phyloP scores from a whole-genome alignment of 2,329 filamentous ascomycete species.

The Alternaria sp. region DNA sequence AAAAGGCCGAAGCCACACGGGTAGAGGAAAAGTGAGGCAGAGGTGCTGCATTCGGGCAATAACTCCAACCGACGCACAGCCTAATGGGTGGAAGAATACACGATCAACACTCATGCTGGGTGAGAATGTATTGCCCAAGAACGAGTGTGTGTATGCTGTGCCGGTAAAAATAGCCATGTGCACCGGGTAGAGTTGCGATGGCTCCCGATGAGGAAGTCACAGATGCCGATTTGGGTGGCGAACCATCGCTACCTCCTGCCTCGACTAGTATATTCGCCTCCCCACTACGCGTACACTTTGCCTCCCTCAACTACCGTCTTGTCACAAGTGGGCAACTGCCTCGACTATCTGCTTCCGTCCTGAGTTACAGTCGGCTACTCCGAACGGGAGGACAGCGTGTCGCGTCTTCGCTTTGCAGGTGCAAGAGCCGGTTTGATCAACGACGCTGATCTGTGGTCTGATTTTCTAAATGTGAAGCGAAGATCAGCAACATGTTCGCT shows the following conservation, averaged over 20 bases:
- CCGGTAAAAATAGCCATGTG: conserved; percentile 10
- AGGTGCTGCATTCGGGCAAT: conserved; percentile 1
- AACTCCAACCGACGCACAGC: conserved; percentile 5
- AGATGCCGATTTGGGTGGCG: conserved; percentile 28
- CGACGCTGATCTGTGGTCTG: conserved; percentile 39
- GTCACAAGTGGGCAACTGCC: neutral
- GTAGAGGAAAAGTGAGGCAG: neutral
- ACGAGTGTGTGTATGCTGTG: neutral
- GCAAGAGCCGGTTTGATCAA: conserved; percentile 8
- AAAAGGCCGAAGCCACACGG: neutral
- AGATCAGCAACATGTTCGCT: conserved; percentile 25
- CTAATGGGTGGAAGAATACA: neutral
- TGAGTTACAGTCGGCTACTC: conserved; percentile 24
- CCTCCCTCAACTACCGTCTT: conserved; percentile 17
- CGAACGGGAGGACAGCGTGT: conserved; percentile 17
- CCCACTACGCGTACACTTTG: conserved; percentile 21
- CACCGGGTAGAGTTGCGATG: conserved; percentile 10
- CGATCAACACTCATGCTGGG: neutral
- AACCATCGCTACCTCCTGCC: conserved; percentile 17
- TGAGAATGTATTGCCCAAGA: neutral
- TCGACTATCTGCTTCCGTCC: conserved; percentile 13
- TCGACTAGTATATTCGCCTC: conserved; percentile 16
- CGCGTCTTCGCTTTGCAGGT: conserved; percentile 1
- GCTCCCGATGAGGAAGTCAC: conserved; percentile 19
- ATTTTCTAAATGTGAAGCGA: conserved; percentile 31